A percentile compares a stretch with the other conserved stretches of the same genome.
Conservation (phyloP, 2,329 filamentous ascomycete species). For the Phaeomoniella chlamydospora region DNA sequence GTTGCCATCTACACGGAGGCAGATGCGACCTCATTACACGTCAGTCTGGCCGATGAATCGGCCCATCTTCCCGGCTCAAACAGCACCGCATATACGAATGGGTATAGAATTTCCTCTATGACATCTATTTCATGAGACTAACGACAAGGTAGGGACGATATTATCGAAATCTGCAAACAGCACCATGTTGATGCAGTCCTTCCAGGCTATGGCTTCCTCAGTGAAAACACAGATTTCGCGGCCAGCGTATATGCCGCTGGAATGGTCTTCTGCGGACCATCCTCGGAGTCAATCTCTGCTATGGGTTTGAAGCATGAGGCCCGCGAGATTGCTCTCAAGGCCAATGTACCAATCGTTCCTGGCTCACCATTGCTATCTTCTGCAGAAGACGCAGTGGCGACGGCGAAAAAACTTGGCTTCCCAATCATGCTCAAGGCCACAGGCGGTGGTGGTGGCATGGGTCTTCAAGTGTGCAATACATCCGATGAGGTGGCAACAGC, state of each 20-base stretch:
- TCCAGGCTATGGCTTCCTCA: constrained; percentile 54
- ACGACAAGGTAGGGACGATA: constrained; percentile 15
- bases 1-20: constrained; percentile 44
- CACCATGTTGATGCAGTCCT: constrained; percentile 42
- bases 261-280: constrained; percentile 46
- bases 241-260: constrained; percentile 35
- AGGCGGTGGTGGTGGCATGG: constrained; percentile 70
- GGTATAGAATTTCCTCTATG: constrained; percentile 7
- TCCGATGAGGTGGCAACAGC: constrained; percentile 57
- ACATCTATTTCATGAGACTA: neutral
- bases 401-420: constrained; percentile 31
- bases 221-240: constrained; percentile 50
- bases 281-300: constrained; percentile 34
- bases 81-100: constrained; percentile 28
- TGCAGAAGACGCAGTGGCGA: constrained; percentile 29
- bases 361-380: constrained; percentile 35
- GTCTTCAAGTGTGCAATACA: constrained; percentile 59
- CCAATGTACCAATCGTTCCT: constrained; percentile 40
- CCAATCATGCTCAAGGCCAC: constrained; percentile 67
- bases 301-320: constrained; percentile 48
- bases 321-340: constrained; percentile 35
- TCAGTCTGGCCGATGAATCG: constrained; percentile 37
- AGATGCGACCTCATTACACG: constrained; percentile 40
- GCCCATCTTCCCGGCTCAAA: constrained; percentile 33
- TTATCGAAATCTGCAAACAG: constrained; percentile 35